Percentiles rank a stretch among this genome's conserved stretches.
Conservation (phyloP, 2,329 filamentous ascomycete genomes). For the Epichloe gansuensis region DNA sequence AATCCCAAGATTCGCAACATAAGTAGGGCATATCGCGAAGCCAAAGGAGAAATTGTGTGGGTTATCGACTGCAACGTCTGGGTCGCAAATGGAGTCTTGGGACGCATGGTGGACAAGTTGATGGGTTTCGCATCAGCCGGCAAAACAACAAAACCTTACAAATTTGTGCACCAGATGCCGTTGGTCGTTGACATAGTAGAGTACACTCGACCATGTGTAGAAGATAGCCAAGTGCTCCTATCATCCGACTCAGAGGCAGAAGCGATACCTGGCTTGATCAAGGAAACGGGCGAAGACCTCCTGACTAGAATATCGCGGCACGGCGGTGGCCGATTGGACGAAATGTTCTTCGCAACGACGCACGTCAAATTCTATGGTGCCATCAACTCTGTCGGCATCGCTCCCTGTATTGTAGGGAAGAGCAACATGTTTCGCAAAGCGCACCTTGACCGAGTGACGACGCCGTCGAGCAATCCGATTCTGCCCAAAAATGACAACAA, state of each 20-base stretch:
- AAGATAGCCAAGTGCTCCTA: constrained; percentile 19
- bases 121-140: constrained; percentile 50
- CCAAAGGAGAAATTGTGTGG: constrained; percentile 82
- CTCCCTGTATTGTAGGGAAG: constrained; percentile 91
- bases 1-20: constrained; percentile 99
- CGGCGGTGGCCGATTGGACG: constrained; percentile 76
- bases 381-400: constrained; percentile 85
- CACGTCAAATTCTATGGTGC: constrained; percentile 97
- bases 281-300: constrained; percentile 8
- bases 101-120: constrained; percentile 80
- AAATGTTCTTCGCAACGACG: constrained; percentile 85
- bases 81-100: constrained; percentile 67
- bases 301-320: constrained; percentile 22
- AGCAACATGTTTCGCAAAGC: constrained; percentile 97
- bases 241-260: constrained; percentile 21
- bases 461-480: constrained; percentile 33
- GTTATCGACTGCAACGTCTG: constrained; percentile 95
- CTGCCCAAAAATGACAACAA: constrained; percentile 28
- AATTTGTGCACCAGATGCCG: constrained; percentile 91
- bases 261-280: background rate
- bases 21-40: constrained; percentile 83
- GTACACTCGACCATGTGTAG: constrained; percentile 11
- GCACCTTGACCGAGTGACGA: constrained; percentile 66
- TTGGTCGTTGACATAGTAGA: constrained; percentile 64
- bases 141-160: constrained; percentile 48